Percentiles rank a stretch among this genome's conserved stretches.
Conservation (phyloP, 208 protist genomes). For the Trypanosomatidae sp. region DNA sequence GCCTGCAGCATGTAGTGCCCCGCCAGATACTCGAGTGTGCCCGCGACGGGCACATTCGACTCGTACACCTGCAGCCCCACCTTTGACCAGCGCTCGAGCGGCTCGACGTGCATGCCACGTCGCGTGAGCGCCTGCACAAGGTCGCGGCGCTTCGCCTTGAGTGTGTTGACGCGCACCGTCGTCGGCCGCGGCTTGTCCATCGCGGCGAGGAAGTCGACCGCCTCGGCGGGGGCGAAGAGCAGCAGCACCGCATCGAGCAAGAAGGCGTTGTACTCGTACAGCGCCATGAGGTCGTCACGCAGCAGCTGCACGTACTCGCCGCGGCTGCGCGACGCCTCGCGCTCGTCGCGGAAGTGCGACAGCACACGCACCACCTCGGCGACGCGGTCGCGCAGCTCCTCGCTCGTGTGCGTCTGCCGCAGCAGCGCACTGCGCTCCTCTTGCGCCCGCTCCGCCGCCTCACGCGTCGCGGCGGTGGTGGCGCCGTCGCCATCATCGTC, state of each 20-base stretch:
- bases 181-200: slow-evolving; percentile 96
- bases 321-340: slow-evolving; percentile 71
- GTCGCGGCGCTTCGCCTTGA: slow-evolving; percentile 94
- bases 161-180: slow-evolving; percentile 97
- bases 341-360: slow-evolving; percentile 82
- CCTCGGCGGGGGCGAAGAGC: slow-evolving; percentile 90
- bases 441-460: neutral
- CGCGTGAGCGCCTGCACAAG: slow-evolving; percentile 92
- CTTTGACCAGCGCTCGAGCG: slow-evolving; percentile 92
- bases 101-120: slow-evolving; percentile 96
- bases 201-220: slow-evolving; percentile 95
- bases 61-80: slow-evolving; percentile 98
- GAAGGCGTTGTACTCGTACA: slow-evolving; percentile 95
- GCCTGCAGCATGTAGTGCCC: slow-evolving; percentile 99
- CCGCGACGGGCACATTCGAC: slow-evolving; percentile 96
- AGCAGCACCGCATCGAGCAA: slow-evolving; percentile 91
- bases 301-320: slow-evolving; percentile 91
- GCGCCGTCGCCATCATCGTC: neutral
- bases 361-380: slow-evolving; percentile 88
- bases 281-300: slow-evolving; percentile 76
- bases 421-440: slow-evolving; percentile 26
- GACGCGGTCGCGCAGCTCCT: slow-evolving; percentile 83
- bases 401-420: slow-evolving; percentile 42
- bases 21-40: slow-evolving; percentile 98
- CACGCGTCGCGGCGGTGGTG: neutral